Conservation (phyloP, 768 basidiomycete species). For the Hebeloma cylindrosporum region DNA sequence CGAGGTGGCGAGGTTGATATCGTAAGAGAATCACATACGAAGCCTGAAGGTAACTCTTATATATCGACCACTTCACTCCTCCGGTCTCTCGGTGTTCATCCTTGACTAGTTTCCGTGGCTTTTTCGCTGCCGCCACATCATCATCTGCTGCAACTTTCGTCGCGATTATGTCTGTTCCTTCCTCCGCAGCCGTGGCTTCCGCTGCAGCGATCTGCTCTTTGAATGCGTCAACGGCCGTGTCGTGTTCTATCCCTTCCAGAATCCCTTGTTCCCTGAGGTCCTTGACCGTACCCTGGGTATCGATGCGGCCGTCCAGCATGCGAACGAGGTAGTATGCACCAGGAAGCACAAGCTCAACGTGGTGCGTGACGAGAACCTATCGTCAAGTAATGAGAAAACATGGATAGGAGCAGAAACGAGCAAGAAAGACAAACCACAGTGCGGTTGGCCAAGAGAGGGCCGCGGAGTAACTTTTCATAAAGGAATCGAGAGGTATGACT, state of each 20-base stretch:
- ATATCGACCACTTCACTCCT: conserved; percentile 76
- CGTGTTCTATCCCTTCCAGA: conserved; percentile 24
- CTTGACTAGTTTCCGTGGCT: conserved; percentile 71
- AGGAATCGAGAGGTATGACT: conserved; percentile 36
- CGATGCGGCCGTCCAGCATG: conserved; percentile 81
- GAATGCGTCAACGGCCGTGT: conserved; percentile 46
- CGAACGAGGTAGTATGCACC: conserved; percentile 72
- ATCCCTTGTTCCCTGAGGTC: conserved; percentile 61
- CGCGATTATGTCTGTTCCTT: conserved; percentile 9
- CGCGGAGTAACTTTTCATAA: conserved; percentile 31
- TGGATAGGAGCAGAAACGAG: not conserved
- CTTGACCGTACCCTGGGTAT: conserved; percentile 66
- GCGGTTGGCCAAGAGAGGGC: conserved; percentile 32
- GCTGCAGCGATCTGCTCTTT: conserved; percentile 43
- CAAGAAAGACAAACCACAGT: conserved; percentile 28
- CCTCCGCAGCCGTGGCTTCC: conserved; percentile 27
- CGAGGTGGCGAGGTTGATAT: not conserved
- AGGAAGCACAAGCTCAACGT: conserved; percentile 79
- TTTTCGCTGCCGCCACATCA: conserved; percentile 43
- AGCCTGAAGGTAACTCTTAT: conserved; percentile 67
- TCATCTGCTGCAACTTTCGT: conserved; percentile 28
- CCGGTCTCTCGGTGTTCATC: conserved; percentile 83
- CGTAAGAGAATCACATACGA: conserved; percentile 47
- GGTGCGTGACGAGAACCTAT: conserved; percentile 76
- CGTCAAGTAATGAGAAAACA: not conserved